Base-by-base conservation (phyloP, 805 yeast genomes). In the Wickerhamomyces mucosus region DNA sequence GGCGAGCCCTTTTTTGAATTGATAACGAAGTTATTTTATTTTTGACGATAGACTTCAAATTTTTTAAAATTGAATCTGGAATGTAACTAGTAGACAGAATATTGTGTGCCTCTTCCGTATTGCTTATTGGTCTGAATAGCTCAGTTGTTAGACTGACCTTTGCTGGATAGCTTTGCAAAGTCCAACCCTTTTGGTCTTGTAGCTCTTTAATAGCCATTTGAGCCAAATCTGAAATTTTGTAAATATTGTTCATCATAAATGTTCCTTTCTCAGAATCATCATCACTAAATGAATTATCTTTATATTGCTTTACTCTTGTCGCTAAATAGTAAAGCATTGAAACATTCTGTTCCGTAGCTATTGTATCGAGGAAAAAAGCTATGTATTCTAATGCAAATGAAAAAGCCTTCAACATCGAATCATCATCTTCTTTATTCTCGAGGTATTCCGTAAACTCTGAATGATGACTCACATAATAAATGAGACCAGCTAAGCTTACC, bases 131-230 rank as follows among this genome's bases (percentile, higher is more conserved):
- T n/a, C 63, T 58, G 53, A 68, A 84, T 7, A 82, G 50, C 47
- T 85, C 95, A n/a, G 65, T 55, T 0, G 89, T 78, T 14, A 85
- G 52, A 14, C 72, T 69, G 13, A 80, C 53, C 44, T 78, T 80
- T 2, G 89, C 94, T 0, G 95, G 94, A 75, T 88, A 86, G 0
- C 86, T 75, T 16, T 77, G 70, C 34, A 81, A 61, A 15, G 69
- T 68, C 94, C 95, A 84, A 27, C 63, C 65, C 43, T 67, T 75
- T 16, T 56, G 46, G 16, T 69, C 76, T 26, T 77, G 70, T 16
- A 73, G 56, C 34, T 69, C 73, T 33, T 75, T 69, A 28, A 85
- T 62, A 6, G 73, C 58, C 35, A 80, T 54, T 50, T 82, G 94
- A 1, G 85, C 63, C 25, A 86, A 53, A 43, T 86, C 96, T 2